phyloP scores from a whole-genome alignment of 2,329 filamentous ascomycete genomes.

The Juglanconis sp. region DNA sequence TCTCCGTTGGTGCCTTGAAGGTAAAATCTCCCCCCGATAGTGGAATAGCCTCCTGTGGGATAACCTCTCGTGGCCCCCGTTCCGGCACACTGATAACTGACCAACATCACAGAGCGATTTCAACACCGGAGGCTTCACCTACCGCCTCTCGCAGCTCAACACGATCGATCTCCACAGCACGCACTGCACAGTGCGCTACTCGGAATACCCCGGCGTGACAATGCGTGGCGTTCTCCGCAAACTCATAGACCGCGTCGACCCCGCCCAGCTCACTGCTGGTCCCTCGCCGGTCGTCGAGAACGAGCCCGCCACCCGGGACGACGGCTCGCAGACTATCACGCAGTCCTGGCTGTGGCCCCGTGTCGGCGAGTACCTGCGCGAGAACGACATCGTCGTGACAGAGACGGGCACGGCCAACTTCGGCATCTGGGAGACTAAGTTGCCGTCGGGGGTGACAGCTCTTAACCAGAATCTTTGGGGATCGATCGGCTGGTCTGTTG shows the following conservation, averaged over 20 bases:
- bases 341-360: constrained; percentile 77
- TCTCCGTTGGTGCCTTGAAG: constrained; percentile 65
- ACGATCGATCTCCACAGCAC: constrained; percentile 80
- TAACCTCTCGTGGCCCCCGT: not conserved
- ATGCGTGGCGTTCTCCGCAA: constrained; percentile 78
- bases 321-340: constrained; percentile 49
- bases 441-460: constrained; percentile 73
- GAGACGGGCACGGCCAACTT: constrained; percentile 89
- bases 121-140: constrained; percentile 80
- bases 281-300: constrained; percentile 54
- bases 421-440: constrained; percentile 80
- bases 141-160: constrained; percentile 71
- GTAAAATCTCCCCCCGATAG: constrained; percentile 18
- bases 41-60: too few species aligned
- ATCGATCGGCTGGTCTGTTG: constrained; percentile 28
- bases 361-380: constrained; percentile 67
- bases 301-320: constrained; percentile 39
- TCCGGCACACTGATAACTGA: not conserved
- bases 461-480: constrained; percentile 43
- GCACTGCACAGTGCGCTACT: constrained; percentile 70
- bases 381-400: constrained; percentile 75
- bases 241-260: constrained; percentile 57
- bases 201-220: constrained; percentile 71
- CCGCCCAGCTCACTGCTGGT: constrained; percentile 54
- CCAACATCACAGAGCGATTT: constrained; percentile 61